Evolutionary conservation across 495 filamentous ascomycete genomes (phyloP), one percentile per base, ranked within the genome.

Genomic region (Darksidea phi): DNA sequence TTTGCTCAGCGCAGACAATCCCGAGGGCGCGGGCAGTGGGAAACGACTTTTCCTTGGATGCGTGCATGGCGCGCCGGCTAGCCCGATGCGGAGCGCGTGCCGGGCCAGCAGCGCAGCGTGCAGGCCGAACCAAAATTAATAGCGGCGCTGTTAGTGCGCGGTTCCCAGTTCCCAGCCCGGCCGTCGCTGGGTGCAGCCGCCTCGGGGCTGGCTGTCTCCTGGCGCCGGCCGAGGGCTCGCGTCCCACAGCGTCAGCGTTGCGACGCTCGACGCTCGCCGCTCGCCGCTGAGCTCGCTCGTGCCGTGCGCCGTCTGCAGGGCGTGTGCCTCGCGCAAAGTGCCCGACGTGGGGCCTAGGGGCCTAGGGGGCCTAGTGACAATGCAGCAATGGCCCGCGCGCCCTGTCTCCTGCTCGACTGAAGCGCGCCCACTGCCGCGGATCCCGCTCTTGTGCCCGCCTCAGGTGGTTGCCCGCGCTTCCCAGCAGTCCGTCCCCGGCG

Each of bases 111-210:
- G 12, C 21, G 28, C 21, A 25, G 48, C 48, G 12, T 11, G 41
- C 41, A 47, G 7, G 26, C n/a, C 51, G 32, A 34, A 34, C 25
- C 21, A 59, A 49, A 43, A 59, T 59, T 49, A 59, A 59, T 59
- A 59, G 46, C 55, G 37, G 18, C 12, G 5, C 45, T 42, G 26
- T 59, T 59, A 59, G 38, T 59, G 55, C 55, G 46, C 41, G 28
- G 46, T 51, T 50, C 55, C 18, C 53, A 34, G 38, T 18, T 34
- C 21, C 32, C 50, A 54, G n/a, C 52, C 23, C 25, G 25, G 18
- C 36, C 36, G 36, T 23, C 10, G 4, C 4, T 10, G 36, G 52
- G 36, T 47, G 42, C 47, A 32, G 21, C 34, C 57, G 18, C 48
- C 36, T n/a, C 23, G 17, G 34, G 32, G 20, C 37, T 10, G 18